A percentile compares a stretch with the other conserved stretches of the same genome.
These are phyloP conservation scores for Skeletonema tropicum DNA, from an alignment of 108 stramenopile species.

Conservation along the genomic window DNA sequence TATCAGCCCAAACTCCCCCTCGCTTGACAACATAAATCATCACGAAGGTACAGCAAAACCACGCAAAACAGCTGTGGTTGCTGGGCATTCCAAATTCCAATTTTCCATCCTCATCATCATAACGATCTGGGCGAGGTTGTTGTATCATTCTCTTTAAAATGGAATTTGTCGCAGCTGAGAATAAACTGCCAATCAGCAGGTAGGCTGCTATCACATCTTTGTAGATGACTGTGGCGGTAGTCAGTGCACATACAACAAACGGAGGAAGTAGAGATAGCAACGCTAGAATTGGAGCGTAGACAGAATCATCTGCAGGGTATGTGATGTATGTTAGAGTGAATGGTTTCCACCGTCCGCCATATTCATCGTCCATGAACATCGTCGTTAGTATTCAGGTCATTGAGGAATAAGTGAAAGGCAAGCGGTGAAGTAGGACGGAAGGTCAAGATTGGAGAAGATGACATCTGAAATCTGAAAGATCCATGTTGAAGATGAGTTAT, in stretches of 20 bases:
- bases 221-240: slow-evolving; percentile 17
- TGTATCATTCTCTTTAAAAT: slow-evolving; percentile 18
- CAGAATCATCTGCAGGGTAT: slow-evolving; percentile 16
- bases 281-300: slow-evolving; percentile 19
- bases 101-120: slow-evolving; percentile 14
- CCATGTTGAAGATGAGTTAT: too few species aligned
- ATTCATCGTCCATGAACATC: too few species aligned
- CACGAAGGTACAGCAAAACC: slow-evolving; percentile 42
- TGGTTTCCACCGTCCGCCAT: slow-evolving; percentile 18
- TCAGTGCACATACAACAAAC: slow-evolving; percentile 29
- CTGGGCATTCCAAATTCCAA: slow-evolving; percentile 56
- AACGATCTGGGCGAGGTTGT: slow-evolving; percentile 29
- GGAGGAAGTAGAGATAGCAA: slow-evolving; percentile 34
- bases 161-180: background rate
- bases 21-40: slow-evolving; percentile 23
- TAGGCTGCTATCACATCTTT: slow-evolving; percentile 43
- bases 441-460: too few species aligned
- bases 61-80: slow-evolving; percentile 53
- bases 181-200: slow-evolving; percentile 17
- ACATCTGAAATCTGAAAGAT: too few species aligned
- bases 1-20: slow-evolving; percentile 11
- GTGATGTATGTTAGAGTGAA: slow-evolving; percentile 46
- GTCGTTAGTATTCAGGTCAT: too few species aligned
- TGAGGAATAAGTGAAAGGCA: too few species aligned
- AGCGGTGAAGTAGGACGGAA: too few species aligned